Evolutionary conservation across 306 rosid species (phyloP).

Genomic region (Mimosa pudica): DNA sequence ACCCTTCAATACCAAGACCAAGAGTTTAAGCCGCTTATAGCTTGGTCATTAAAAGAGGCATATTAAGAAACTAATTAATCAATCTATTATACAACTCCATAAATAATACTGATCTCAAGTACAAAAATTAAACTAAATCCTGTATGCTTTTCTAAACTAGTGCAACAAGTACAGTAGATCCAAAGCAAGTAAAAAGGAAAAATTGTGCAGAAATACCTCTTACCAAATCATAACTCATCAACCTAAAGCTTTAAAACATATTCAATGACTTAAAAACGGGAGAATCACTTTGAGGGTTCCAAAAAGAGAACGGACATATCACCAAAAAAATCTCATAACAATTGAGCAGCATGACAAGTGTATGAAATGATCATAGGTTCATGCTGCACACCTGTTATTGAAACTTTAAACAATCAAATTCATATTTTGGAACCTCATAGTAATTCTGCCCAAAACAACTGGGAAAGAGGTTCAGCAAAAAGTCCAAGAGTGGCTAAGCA

Average conservation of each 20-base stretch:
- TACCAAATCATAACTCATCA: background rate
- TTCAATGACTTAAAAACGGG: background rate
- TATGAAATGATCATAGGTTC: too few relatives aligned
- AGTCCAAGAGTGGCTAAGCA: background rate
- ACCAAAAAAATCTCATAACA: too few relatives aligned
- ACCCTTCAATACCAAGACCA: background rate
- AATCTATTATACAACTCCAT: constrained; percentile 2
- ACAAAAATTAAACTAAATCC: background rate
- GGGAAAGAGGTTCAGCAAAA: background rate
- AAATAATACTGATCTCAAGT: background rate
- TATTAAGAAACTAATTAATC: background rate
- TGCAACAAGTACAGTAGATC: constrained; percentile 16
- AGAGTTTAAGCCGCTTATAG: background rate
- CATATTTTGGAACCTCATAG: too few relatives aligned
- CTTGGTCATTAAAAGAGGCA: background rate
- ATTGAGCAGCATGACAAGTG: too few relatives aligned
- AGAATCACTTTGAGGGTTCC: too few relatives aligned
- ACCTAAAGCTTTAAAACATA: background rate
- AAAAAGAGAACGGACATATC: too few relatives aligned
- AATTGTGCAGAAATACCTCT: constrained; percentile 5
- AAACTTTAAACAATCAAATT: too few relatives aligned
- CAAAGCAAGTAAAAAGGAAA: background rate
- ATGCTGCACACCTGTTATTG: too few relatives aligned
- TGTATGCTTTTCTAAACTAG: constrained; percentile 16
- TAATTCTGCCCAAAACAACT: background rate